phyloP scores from a whole-genome alignment of 2,329 filamentous ascomycete species.

The Colletotrichum endophyticum region DNA sequence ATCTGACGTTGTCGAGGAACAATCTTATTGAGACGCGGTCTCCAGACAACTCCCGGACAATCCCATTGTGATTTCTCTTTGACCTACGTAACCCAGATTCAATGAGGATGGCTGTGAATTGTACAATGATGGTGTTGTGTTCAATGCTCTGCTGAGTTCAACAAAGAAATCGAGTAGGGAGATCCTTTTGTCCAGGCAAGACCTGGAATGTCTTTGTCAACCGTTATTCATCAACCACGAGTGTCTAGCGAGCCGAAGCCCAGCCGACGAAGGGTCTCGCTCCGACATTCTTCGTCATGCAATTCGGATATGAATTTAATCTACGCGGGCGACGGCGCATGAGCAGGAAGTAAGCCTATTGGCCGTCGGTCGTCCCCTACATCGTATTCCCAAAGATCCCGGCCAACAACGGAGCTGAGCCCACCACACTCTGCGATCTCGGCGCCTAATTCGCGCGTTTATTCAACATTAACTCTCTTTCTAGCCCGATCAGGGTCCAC shows the following conservation, averaged over 20 bases:
- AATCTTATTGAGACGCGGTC: background rate
- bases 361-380: background rate
- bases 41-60: background rate
- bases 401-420: background rate
- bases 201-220: background rate
- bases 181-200: background rate
- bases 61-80: background rate
- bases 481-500: no score
- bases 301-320: background rate
- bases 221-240: background rate
- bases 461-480: background rate
- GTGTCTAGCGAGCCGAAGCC: background rate
- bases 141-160: background rate
- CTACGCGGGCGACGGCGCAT: background rate
- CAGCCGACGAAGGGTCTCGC: background rate
- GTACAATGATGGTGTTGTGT: background rate
- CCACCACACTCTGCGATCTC: background rate
- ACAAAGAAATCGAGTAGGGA: background rate
- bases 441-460: background rate
- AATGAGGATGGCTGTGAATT: background rate
- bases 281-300: background rate
- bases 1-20: rapidly evolving
- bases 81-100: background rate
- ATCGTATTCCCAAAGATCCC: background rate
- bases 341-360: background rate